phyloP scores from a whole-genome alignment of 139 green algal species.

The Ettlia oleoabundans region DNA sequence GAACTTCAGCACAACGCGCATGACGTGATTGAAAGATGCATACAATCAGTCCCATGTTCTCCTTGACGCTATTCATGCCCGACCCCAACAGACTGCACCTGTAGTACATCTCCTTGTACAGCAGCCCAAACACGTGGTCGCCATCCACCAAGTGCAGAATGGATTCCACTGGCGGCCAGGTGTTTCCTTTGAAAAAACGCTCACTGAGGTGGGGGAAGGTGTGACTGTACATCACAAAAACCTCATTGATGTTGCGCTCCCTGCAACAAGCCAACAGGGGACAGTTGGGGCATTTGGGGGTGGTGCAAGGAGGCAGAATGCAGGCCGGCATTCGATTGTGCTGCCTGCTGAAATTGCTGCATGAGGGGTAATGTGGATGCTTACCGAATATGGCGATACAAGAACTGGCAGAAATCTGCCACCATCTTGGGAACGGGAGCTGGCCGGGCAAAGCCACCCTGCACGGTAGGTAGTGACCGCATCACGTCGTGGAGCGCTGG shows the following conservation, averaged over 20 bases:
- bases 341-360: too few species aligned
- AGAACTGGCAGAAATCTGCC: conserved; percentile 95
- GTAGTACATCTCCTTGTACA: conserved; percentile 99
- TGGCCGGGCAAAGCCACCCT: conserved; percentile 25
- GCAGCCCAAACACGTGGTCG: conserved; percentile 98
- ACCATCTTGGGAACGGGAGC: conserved; percentile 88
- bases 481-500: too few species aligned
- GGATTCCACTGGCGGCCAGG: conserved; percentile 89
- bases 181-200: conserved; percentile 91
- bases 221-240: conserved; percentile 95
- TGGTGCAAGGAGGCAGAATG: background rate
- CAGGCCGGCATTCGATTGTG: too few species aligned
- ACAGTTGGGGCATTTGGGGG: too few species aligned
- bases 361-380: background rate
- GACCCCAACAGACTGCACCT: conserved; percentile 31
- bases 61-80: too few species aligned
- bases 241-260: conserved; percentile 97
- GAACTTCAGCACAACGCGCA: background rate
- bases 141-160: conserved; percentile 90
- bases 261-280: conserved; percentile 52
- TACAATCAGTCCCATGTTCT: too few species aligned
- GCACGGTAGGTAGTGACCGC: too few species aligned
- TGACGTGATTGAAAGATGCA: background rate
- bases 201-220: conserved; percentile 95
- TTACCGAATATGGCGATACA: conserved; percentile 94